Conservation (phyloP, 1,284 basidiomycete genomes). For the Fistulinella staudtii region DNA sequence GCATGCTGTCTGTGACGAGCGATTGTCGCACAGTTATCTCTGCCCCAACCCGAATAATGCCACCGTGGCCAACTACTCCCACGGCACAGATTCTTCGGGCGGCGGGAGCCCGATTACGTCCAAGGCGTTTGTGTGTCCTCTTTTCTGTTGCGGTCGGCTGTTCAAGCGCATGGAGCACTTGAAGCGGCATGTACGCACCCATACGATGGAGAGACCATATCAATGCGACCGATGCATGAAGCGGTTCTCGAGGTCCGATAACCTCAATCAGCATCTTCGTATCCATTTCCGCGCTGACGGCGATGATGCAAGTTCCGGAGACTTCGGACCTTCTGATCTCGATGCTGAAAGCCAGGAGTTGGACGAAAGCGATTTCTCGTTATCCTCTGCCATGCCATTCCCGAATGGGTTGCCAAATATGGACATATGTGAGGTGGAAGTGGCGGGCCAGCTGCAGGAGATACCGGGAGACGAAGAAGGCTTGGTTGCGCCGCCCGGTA, state of each 20-base stretch:
- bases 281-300: constrained; percentile 59
- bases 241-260: constrained; percentile 82
- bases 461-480: constrained; percentile 62
- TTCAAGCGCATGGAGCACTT: constrained; percentile 91
- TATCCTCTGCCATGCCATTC: constrained; percentile 26
- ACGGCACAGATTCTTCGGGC: constrained; percentile 18
- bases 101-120: constrained; percentile 34
- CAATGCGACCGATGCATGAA: constrained; percentile 70
- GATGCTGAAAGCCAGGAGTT: constrained; percentile 28
- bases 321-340: constrained; percentile 22
- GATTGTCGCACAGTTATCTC: constrained; percentile 18
- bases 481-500: constrained; percentile 34
- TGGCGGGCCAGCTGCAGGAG: constrained; percentile 52
- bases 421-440: constrained; percentile 57
- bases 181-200: constrained; percentile 83
- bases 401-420: constrained; percentile 37
- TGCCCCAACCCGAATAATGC: constrained; percentile 15
- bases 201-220: constrained; percentile 84
- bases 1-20: constrained; percentile 16
- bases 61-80: constrained; percentile 20
- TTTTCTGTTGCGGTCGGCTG: constrained; percentile 73
- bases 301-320: constrained; percentile 26
- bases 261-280: constrained; percentile 77
- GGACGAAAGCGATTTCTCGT: constrained; percentile 27
- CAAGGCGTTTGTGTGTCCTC: constrained; percentile 74